Evolutionary conservation across 306 rosid genomes (phyloP), one percentile per base, ranked within the genome.

Genomic region (Prunus mira): DNA sequence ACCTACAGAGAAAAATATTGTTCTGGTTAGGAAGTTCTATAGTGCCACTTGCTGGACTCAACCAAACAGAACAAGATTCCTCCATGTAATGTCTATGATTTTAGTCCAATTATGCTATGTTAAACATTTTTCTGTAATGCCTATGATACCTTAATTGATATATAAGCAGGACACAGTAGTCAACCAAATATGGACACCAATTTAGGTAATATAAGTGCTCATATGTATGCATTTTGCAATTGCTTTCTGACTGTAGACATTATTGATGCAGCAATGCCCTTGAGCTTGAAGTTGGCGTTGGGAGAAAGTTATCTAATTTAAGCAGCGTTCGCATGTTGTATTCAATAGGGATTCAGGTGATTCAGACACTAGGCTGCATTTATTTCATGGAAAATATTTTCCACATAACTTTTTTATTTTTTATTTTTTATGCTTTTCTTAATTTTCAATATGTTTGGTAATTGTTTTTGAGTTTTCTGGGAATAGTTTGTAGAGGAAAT

Each of bases 211-310:
- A 38, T 45, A 51, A 45, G 65, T 69, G 13, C 67, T 51, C 62
- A 61, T 18, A 12, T 69, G 41, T 12, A 24, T 61, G n/a, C 22
- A 68, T 51, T 64, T 27, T 54, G 54, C 54, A 25, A 62, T 63
- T 27, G 47, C 12, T 43, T 32, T n/a, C 49, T 83, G 82, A 87
- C 84, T 74, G 50, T 57, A 69, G 60, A 54, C 71, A 54, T 74
- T 76, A 71, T 69, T 78, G 78, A 32, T 82, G 78, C 84, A 95
- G 98, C 87, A 82, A 93, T 71, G 78, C 92, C 76, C 93, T 95
- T 83, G 97, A 88, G 89, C 56, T 95, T 85, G 97, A 90, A 88
- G 91, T 95, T 75, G 99, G 99, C 22, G 97, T 97, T 28, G 97
- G 97, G 82, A 92, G 99, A 88, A 92, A 88, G 78, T 20, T 95